Percentiles rank a stretch among this genome's conserved stretches.
Evolutionary conservation across 2,329 filamentous ascomycete genomes (phyloP).

Genomic region (Paecilomyces dactylethromorphus): DNA sequence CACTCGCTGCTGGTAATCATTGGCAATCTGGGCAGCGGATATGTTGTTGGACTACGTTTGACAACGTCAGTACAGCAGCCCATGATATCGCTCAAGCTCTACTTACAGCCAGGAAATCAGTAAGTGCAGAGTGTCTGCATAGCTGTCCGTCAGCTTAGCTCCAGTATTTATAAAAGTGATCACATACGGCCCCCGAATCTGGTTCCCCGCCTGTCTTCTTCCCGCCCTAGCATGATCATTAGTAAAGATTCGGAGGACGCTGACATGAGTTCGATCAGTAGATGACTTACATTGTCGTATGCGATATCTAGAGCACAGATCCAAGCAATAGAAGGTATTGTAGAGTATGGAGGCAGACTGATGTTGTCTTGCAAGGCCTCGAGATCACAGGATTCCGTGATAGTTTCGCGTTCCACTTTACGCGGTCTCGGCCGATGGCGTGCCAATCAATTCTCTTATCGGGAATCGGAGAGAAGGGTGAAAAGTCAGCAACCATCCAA

Average conservation of each 20-base stretch:
- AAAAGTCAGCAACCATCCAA: background rate
- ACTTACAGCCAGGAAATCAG: constrained; percentile 59
- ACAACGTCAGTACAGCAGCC: constrained; percentile 1
- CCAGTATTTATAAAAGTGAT: background rate
- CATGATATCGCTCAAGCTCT: background rate
- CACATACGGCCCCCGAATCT: constrained; percentile 42
- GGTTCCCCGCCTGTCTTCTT: constrained; percentile 24
- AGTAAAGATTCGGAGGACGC: background rate
- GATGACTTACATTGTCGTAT: background rate
- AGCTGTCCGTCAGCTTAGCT: background rate
- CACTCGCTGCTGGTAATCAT: constrained; percentile 51
- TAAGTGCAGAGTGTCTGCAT: constrained; percentile 56
- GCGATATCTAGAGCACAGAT: background rate
- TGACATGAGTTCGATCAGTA: background rate
- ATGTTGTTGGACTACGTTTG: constrained; percentile 54
- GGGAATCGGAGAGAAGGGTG: background rate
- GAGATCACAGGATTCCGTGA: constrained; percentile 28
- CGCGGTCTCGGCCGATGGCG: constrained; percentile 16
- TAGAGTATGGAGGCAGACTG: background rate
- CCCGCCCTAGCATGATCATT: constrained; percentile 17
- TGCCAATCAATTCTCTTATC: background rate
- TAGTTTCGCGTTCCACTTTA: constrained; percentile 38
- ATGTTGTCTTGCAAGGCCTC: background rate
- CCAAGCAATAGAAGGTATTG: background rate
- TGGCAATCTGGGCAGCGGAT: constrained; percentile 56